phyloP scores from a whole-genome alignment of 2,329 filamentous ascomycete genomes.

The Ceratocystis destructans region DNA sequence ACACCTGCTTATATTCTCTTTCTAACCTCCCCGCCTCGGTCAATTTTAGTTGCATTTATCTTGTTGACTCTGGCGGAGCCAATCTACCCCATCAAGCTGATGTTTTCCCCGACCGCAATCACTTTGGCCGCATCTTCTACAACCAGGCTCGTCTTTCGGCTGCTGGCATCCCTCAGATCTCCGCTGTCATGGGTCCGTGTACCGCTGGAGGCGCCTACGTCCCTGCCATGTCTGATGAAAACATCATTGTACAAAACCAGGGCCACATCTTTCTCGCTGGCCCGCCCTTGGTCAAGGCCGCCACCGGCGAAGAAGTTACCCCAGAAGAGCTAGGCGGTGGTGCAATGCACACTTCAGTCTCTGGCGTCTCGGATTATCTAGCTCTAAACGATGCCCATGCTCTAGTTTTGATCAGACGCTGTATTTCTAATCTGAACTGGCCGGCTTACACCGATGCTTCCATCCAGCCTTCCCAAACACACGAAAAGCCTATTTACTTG shows the following conservation, averaged over 20 bases:
- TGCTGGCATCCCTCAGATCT: conserved; percentile 78
- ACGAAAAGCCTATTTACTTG: conserved; percentile 67
- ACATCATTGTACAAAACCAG: conserved; percentile 87
- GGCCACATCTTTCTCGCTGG: conserved; percentile 97
- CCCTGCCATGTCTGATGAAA: conserved; percentile 93
- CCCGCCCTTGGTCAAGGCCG: conserved; percentile 86
- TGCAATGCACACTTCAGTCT: conserved; percentile 76
- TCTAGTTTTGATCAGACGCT: conserved; percentile 68
- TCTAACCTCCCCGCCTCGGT: too few relatives aligned
- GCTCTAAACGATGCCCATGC: conserved; percentile 91
- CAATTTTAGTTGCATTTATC: conserved; percentile 60
- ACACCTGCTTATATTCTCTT: too few relatives aligned
- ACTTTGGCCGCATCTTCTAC: conserved; percentile 96
- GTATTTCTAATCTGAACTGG: conserved; percentile 82
- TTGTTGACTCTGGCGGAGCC: conserved; percentile 90
- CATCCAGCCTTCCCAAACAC: conserved; percentile 24
- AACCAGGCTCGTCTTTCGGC: conserved; percentile 93
- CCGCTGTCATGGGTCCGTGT: conserved; percentile 93
- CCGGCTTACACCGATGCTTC: conserved; percentile 30
- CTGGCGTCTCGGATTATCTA: conserved; percentile 88
- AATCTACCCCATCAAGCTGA: conserved; percentile 92
- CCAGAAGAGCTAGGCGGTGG: conserved; percentile 87
- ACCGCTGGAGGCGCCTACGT: conserved; percentile 94
- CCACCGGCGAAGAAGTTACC: conserved; percentile 81
- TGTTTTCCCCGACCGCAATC: conserved; percentile 87